Percentiles rank a stretch among this genome's conserved stretches.
These are phyloP conservation scores for Picochlorum sp. DNA, from an alignment of 139 green algal species.

Conservation along the genomic window DNA sequence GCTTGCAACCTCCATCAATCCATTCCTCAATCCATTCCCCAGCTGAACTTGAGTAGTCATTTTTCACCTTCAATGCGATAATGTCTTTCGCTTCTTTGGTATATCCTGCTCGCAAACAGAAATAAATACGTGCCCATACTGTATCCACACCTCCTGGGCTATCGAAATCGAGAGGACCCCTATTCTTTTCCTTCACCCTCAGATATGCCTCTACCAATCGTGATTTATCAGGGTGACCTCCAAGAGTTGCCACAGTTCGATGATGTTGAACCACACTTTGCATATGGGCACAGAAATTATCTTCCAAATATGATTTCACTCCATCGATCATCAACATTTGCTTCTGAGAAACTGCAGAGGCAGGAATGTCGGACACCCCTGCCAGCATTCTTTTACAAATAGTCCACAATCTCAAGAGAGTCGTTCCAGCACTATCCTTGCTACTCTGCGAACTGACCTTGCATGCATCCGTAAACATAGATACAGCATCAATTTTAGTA, in stretches of 20 bases:
- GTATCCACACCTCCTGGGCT: slow-evolving; percentile 61
- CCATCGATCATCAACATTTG: slow-evolving; percentile 28
- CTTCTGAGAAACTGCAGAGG: slow-evolving; percentile 10
- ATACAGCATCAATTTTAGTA: slow-evolving; percentile 20
- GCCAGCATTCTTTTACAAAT: slow-evolving; percentile 50
- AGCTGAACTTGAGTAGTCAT: slow-evolving; percentile 24
- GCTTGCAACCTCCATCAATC: slow-evolving; percentile 17
- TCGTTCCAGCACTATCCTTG: slow-evolving; percentile 20
- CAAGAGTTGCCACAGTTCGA: slow-evolving; percentile 36
- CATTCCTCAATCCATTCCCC: slow-evolving; percentile 22
- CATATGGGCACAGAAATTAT: slow-evolving; percentile 50
- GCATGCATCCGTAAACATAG: slow-evolving; percentile 32
- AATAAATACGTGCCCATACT: slow-evolving; percentile 64
- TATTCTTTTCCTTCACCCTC: slow-evolving; percentile 45
- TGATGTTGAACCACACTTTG: slow-evolving; percentile 42
- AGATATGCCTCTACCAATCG: slow-evolving; percentile 56
- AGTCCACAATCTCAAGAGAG: slow-evolving; percentile 51
- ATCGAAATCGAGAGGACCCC: slow-evolving; percentile 63
- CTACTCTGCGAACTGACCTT: slow-evolving; percentile 7
- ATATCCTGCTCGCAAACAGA: slow-evolving; percentile 57
- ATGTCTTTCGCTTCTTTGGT: slow-evolving; percentile 44
- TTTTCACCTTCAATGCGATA: slow-evolving; percentile 26
- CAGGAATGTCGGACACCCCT: slow-evolving; percentile 18
- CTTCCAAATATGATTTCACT: slow-evolving; percentile 45
- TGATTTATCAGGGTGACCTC: slow-evolving; percentile 47